phyloP scores from a whole-genome alignment of 2,329 filamentous ascomycete species.

The Byssoonygena ceratinophila region DNA sequence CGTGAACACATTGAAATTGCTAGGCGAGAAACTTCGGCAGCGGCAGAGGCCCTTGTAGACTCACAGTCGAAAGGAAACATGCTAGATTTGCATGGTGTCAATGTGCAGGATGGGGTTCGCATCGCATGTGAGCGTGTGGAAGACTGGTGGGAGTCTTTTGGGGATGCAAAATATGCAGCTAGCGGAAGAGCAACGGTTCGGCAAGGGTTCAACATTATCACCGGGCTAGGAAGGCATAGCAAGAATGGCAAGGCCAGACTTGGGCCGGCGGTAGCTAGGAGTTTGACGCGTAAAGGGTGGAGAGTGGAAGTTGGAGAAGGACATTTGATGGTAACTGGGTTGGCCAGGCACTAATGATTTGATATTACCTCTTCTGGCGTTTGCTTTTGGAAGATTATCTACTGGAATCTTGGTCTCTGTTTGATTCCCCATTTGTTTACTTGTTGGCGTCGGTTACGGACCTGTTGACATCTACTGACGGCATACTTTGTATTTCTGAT shows the following conservation, averaged over 20 bases:
- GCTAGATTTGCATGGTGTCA: conserved; percentile 75
- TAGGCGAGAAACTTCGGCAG: conserved; percentile 49
- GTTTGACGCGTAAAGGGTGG: conserved; percentile 71
- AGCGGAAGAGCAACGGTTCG: conserved; percentile 38
- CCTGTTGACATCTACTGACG: background rate
- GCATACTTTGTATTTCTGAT: background rate
- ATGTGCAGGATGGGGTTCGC: conserved; percentile 66
- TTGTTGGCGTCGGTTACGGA: background rate
- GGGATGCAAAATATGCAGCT: conserved; percentile 49
- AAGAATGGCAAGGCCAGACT: conserved; percentile 63
- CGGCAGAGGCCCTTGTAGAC: conserved; percentile 60
- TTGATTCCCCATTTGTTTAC: background rate
- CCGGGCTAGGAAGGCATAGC: conserved; percentile 62
- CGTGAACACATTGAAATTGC: conserved; percentile 52
- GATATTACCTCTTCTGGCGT: too few species aligned
- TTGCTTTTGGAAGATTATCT: too few species aligned
- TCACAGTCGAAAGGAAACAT: conserved; percentile 50
- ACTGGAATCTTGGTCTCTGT: too few species aligned
- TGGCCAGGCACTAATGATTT: conserved; percentile 25
- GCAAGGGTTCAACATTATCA: conserved; percentile 41
- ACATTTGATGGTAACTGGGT: conserved; percentile 58
- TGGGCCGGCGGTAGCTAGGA: conserved; percentile 67
- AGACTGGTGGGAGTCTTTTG: conserved; percentile 65
- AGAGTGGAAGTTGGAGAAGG: conserved; percentile 63
- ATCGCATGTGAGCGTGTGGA: conserved; percentile 60